phyloP scores from a whole-genome alignment of 768 basidiomycete species.

The Epithele typhae region DNA sequence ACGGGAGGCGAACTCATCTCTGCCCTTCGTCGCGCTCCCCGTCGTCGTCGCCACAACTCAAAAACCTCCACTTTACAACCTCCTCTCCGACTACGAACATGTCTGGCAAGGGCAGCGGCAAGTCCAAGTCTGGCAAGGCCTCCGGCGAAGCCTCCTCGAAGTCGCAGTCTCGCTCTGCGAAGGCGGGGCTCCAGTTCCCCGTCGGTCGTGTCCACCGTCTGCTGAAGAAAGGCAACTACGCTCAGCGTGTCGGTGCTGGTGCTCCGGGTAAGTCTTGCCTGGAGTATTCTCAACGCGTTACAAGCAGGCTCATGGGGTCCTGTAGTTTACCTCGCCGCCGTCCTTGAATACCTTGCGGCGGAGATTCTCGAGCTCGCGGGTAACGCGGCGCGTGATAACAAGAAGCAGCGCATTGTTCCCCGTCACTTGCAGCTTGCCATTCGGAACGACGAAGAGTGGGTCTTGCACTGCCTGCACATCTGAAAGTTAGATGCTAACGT shows the following conservation, averaged over 20 bases:
- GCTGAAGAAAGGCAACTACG: slow-evolving; percentile 82
- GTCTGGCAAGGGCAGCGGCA: slow-evolving; percentile 48
- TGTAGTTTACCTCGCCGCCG: slow-evolving; percentile 85
- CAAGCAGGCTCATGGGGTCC: too few relatives aligned
- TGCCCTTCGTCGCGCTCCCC: not conserved
- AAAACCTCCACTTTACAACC: not conserved
- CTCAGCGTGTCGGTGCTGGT: slow-evolving; percentile 83
- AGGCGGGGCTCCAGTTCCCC: slow-evolving; percentile 81
- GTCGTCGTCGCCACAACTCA: too few relatives aligned
- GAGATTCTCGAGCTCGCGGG: slow-evolving; percentile 94
- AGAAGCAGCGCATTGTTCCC: slow-evolving; percentile 94
- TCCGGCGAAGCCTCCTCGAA: slow-evolving; percentile 41
- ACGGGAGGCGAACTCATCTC: not conserved
- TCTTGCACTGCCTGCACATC: slow-evolving; percentile 3
- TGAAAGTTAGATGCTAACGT: slow-evolving; percentile 1
- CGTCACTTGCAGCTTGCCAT: slow-evolving; percentile 94
- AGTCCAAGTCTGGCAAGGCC: slow-evolving; percentile 68
- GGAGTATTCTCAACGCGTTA: too few relatives aligned
- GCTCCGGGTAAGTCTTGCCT: slow-evolving; percentile 59
- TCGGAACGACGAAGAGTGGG: slow-evolving; percentile 88
- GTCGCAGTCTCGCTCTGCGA: slow-evolving; percentile 66
- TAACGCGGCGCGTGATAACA: slow-evolving; percentile 86
- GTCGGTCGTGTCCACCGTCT: slow-evolving; percentile 93
- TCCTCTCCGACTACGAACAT: slow-evolving; percentile 19
- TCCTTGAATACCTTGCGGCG: slow-evolving; percentile 88